A percentile compares a stretch with the other conserved stretches of the same genome.
Evolutionary conservation across 495 filamentous ascomycete genomes (phyloP).

Genomic region (Trichoderma erinaceum): DNA sequence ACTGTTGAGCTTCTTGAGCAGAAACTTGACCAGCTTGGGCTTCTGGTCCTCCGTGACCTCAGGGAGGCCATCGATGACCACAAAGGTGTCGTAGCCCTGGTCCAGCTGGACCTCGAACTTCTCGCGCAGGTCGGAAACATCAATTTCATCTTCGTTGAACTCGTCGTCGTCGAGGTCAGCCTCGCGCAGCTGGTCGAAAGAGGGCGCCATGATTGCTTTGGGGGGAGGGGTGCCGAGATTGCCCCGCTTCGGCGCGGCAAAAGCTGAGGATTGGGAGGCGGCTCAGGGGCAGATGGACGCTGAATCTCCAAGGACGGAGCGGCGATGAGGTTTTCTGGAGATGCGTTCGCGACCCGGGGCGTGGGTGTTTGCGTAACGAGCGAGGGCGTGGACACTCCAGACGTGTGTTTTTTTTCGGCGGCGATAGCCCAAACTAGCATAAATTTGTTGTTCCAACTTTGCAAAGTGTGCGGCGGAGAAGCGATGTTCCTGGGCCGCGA

Average conservation of each 20-base stretch:
- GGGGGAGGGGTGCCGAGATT: conserved; percentile 21
- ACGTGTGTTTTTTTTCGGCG: conserved; percentile 13
- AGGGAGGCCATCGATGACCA: conserved; percentile 91
- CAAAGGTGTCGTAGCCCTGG: conserved; percentile 90
- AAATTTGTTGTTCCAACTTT: conserved; percentile 16
- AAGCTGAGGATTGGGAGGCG: not conserved
- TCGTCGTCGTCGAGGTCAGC: conserved; percentile 81
- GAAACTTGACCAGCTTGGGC: conserved; percentile 87
- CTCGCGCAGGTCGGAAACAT: conserved; percentile 86
- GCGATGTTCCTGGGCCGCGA: conserved; percentile 9
- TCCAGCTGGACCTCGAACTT: conserved; percentile 94
- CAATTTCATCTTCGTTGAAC: conserved; percentile 86
- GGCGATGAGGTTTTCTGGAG: conserved; percentile 10
- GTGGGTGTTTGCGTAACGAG: conserved; percentile 9
- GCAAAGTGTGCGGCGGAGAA: conserved; percentile 17
- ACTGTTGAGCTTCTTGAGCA: conserved; percentile 80
- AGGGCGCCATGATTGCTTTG: conserved; percentile 48
- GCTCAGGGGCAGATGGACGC: not conserved
- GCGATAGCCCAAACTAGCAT: conserved; percentile 7
- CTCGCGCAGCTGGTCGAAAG: conserved; percentile 51
- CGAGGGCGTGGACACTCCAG: conserved; percentile 1
- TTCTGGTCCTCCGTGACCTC: conserved; percentile 75
- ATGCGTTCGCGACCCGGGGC: not conserved
- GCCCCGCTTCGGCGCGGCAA: conserved; percentile 13
- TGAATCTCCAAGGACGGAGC: not conserved